Conservation (phyloP, 2,329 filamentous ascomycete genomes). For the Nemania abortiva region DNA sequence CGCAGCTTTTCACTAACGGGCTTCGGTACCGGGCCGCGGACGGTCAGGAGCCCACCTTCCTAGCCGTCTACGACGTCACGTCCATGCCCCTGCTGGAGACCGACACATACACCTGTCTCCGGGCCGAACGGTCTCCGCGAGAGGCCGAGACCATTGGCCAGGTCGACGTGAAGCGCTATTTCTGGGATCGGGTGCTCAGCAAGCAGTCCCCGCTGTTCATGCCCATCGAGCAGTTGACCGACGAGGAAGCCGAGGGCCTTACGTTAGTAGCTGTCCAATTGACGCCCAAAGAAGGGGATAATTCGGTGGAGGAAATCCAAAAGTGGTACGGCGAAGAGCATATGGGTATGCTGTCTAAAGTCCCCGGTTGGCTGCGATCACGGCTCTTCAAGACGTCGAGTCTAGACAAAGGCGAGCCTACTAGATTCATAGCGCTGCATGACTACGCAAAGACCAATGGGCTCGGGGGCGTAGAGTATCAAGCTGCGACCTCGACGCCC, state of each 20-base stretch:
- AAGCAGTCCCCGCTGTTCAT: conserved; percentile 68
- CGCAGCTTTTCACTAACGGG: conserved; percentile 79
- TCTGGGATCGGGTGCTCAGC: conserved; percentile 75
- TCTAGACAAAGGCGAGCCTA: conserved; percentile 63
- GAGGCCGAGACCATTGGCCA: conserved; percentile 67
- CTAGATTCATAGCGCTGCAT: conserved; percentile 75
- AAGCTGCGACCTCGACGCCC: conserved; percentile 71
- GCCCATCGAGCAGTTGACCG: conserved; percentile 69
- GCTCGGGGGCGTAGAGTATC: conserved; percentile 72
- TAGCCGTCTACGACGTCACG: conserved; percentile 85
- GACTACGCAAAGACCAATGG: conserved; percentile 78
- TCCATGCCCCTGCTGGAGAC: conserved; percentile 78
- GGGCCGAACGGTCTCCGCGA: conserved; percentile 66
- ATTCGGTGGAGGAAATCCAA: conserved; percentile 65
- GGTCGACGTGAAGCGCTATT: conserved; percentile 74
- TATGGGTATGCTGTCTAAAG: conserved; percentile 75
- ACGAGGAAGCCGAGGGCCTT: conserved; percentile 69
- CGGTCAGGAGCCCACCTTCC: conserved; percentile 72
- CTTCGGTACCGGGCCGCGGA: conserved; percentile 82
- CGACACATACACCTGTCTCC: conserved; percentile 75
- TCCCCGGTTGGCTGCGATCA: conserved; percentile 83
- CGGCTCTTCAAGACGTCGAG: conserved; percentile 76
- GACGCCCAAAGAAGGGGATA: conserved; percentile 62
- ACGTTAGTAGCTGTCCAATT: conserved; percentile 73
- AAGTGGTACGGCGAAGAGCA: conserved; percentile 84